Percentiles rank a stretch among this genome's conserved stretches.
Evolutionary conservation across 2,329 filamentous ascomycete species (phyloP).

Genomic region (Stemphylium vesicarium): DNA sequence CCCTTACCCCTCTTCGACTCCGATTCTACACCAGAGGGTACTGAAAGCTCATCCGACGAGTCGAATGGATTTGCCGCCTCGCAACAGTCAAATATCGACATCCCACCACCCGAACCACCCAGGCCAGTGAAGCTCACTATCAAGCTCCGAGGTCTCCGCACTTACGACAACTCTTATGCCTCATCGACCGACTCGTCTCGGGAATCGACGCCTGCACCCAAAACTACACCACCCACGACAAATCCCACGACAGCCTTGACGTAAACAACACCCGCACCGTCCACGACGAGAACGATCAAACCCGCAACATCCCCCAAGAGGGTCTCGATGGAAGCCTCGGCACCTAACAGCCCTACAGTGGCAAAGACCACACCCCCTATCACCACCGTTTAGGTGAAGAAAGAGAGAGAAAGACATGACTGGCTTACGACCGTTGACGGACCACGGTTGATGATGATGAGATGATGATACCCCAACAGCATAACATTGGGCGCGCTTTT

Average conservation of each 20-base stretch:
- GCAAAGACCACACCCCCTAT: conserved; percentile 12
- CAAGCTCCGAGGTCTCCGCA: conserved; percentile 42
- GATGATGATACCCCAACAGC: conserved; percentile 29
- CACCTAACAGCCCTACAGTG: neutral
- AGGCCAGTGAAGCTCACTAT: conserved; percentile 41
- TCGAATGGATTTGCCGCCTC: conserved; percentile 38
- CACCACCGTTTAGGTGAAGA: conserved; percentile 6
- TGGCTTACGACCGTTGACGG: conserved; percentile 20
- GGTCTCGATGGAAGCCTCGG: neutral
- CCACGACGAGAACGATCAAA: neutral
- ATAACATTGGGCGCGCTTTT: conserved; percentile 32
- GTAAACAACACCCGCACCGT: neutral
- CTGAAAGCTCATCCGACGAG: conserved; percentile 46
- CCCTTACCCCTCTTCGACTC: conserved; percentile 54
- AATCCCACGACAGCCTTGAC: neutral
- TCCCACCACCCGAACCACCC: conserved; percentile 23
- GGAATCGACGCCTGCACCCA: conserved; percentile 9
- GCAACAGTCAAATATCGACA: conserved; percentile 32
- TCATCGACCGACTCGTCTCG: conserved; percentile 26
- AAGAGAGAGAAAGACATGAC: conserved; percentile 7
- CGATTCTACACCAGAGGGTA: conserved; percentile 45
- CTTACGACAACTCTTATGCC: conserved; percentile 23
- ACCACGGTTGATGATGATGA: conserved; percentile 16
- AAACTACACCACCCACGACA: neutral
- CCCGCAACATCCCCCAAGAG: neutral